Base-by-base conservation (phyloP, 768 basidiomycete genomes). In the Mycena rebaudengoi region DNA sequence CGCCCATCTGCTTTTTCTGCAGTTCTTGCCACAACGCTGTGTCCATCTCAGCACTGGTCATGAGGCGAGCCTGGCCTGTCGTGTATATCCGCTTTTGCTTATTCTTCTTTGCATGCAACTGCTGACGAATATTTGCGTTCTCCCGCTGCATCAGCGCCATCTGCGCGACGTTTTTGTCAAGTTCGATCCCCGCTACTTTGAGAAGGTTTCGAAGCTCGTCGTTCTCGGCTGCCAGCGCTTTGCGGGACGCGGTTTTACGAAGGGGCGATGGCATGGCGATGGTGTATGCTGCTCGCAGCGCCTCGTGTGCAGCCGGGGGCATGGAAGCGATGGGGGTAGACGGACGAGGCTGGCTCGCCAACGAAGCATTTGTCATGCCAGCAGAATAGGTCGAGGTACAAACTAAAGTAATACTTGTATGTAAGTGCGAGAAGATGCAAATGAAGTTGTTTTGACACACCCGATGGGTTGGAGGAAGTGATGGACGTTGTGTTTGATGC, bases 161-260 rank as follows among this genome's bases (percentile, higher is more conserved):
- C 18, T 43, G 40, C 40, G 40, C n/a, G 40, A n/a, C 18, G 54
- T 56, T 56, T 21, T 26, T 30, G 3, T 56, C 43, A 21, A 56
- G 8, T 25, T 44, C 43, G 30, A 56, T 23, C 18, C 53, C 53
- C 10, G 53, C 53, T 21, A 30, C 53, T 7, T 44, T 44, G n/a
- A 44, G 12, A 21, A 55, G 40, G 28, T 16, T 32, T n/a, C 41
- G 41, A 5, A 55, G 53, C 29, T 43, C n/a, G n/a, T 55, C 41
- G 29, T 55, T 55, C 40, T 55, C 53, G 29, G 53, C 40, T n/a
- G 40, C 53, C 40, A 55, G 32, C 53, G 41, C 53, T 13, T n/a
- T 43, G 11, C 41, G 7, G 28, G 41, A 55, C 25, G 53, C 53
- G 20, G 53, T 55, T 41, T 44, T 44, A 32, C 40, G 26, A 14